Evolutionary conservation across 768 basidiomycete species (phyloP).

Genomic region (Tricholoma matsutake): DNA sequence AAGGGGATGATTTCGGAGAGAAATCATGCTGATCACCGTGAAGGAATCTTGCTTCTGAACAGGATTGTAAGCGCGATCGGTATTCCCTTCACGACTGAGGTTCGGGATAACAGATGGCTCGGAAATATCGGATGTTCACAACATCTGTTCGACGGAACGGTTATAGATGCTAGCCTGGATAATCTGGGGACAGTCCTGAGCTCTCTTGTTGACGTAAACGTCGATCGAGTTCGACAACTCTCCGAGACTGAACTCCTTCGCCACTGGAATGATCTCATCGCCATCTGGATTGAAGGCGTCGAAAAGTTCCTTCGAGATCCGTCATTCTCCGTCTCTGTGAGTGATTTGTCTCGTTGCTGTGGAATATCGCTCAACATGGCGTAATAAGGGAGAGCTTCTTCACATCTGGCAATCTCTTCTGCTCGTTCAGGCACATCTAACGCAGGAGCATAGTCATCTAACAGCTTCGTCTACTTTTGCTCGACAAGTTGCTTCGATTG

Average conservation of each 20-base stretch:
- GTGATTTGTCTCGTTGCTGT: conserved; percentile 1
- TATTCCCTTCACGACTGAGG: conserved; percentile 4
- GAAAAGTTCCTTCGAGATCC: conserved; percentile 13
- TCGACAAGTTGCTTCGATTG: conserved; percentile 28
- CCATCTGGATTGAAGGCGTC: conserved; percentile 34
- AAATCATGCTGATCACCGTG: conserved; percentile 23
- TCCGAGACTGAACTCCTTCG: conserved; percentile 35
- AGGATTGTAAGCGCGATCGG: conserved; percentile 34
- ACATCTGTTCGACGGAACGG: conserved; percentile 43
- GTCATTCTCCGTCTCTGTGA: conserved; percentile 19
- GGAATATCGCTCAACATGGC: background rate
- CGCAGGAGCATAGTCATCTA: conserved; percentile 35
- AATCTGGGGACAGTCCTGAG: conserved; percentile 24
- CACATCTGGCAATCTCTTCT: conserved; percentile 55
- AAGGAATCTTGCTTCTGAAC: conserved; percentile 34
- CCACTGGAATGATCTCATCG: conserved; percentile 37
- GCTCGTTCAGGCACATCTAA: conserved; percentile 44
- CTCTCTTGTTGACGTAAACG: conserved; percentile 21
- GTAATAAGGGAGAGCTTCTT: conserved; percentile 35
- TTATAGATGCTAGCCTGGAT: conserved; percentile 28
- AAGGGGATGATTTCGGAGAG: conserved; percentile 33
- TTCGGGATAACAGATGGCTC: conserved; percentile 3
- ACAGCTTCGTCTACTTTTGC: conserved; percentile 33
- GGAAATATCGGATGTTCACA: conserved; percentile 25
- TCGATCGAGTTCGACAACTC: conserved; percentile 28